phyloP scores from a whole-genome alignment of 371 early-diverging fungal species.

The Actinomucor elegans region DNA sequence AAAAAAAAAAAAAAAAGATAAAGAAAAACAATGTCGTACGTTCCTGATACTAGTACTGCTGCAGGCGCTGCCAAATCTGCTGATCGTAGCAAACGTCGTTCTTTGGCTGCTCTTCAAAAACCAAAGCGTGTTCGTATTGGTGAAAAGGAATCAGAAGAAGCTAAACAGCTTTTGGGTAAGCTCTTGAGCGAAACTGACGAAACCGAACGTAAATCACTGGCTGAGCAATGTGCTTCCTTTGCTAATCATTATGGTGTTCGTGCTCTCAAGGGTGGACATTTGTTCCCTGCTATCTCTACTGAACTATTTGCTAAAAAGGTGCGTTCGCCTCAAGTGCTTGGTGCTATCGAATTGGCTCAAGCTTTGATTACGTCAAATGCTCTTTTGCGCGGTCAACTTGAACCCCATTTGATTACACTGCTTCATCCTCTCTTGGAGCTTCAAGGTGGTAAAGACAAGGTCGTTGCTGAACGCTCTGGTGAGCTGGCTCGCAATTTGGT shows the following conservation, averaged over 20 bases:
- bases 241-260: slow-evolving; percentile 54
- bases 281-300: slow-evolving; percentile 57
- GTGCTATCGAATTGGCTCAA: slow-evolving; percentile 58
- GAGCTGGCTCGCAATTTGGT: slow-evolving; percentile 56
- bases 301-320: slow-evolving; percentile 72
- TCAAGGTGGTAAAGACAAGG: slow-evolving; percentile 66
- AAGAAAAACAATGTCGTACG: slow-evolving; percentile 25
- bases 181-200: slow-evolving; percentile 27
- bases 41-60: slow-evolving; percentile 39
- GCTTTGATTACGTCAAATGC: slow-evolving; percentile 40
- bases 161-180: slow-evolving; percentile 38
- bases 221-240: slow-evolving; percentile 39
- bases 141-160: slow-evolving; percentile 43
- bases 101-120: slow-evolving; percentile 30
- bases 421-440: slow-evolving; percentile 58
- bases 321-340: slow-evolving; percentile 65
- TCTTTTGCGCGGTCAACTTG: slow-evolving; percentile 44
- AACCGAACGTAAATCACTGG: slow-evolving; percentile 31
- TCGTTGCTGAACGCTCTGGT: slow-evolving; percentile 60
- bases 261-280: slow-evolving; percentile 53
- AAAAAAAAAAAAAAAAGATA: neutral
- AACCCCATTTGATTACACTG: slow-evolving; percentile 62
- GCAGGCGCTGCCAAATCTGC: slow-evolving; percentile 39
- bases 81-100: slow-evolving; percentile 37
- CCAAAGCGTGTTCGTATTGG: slow-evolving; percentile 40